Base-by-base conservation (phyloP, 768 basidiomycete genomes). In the Phlegmacium glaucopus region DNA sequence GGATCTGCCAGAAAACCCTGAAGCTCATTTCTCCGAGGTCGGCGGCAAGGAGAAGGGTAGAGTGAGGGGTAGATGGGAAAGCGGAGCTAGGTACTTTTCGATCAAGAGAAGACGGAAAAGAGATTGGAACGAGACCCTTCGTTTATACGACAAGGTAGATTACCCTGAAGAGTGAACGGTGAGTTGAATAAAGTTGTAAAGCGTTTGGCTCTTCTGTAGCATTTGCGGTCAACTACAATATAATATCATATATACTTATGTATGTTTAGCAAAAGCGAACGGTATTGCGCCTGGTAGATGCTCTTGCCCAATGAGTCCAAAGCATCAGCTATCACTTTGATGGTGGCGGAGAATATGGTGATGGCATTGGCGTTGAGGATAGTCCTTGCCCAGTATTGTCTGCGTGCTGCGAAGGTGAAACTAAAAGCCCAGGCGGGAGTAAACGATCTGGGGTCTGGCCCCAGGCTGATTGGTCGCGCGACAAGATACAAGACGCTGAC, bases 81-180 rank as follows among this genome's bases (percentile, higher is more conserved):
- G 85, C 50, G 72, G 75, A 25, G 70, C 80, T 32, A 76, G 81
- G 54, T 93, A 92, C 59, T 93, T 93, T 60, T 92, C 90, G 15
- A 72, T 93, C 47, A 78, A 76, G 48, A 70, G 90, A 51, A 69
- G 90, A 57, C 72, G 90, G 53, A 93, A 93, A 66, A 77, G 89
- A 53, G 91, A 93, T 57, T 93, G 91, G 90, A 90, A 90, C 55
- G 90, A 93, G 67, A 90, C 85, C 4, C 66, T 93, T 39, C 72
- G 89, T 39, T 65, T 90, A 45, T 91, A 90, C 53, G 90, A 92
- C 54, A 75, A 87, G 51, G 84, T 89, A 13, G 90, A 91, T 62
- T 93, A 89, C 58, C 87, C 87, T 0, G 76, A 77, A 11, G 83
- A 83, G 22, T 52, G 46, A 34, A 34, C 32, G n/a, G 6, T 34